Evolutionary conservation across 495 filamentous ascomycete species (phyloP).

Genomic region (Penicillium goetzii): DNA sequence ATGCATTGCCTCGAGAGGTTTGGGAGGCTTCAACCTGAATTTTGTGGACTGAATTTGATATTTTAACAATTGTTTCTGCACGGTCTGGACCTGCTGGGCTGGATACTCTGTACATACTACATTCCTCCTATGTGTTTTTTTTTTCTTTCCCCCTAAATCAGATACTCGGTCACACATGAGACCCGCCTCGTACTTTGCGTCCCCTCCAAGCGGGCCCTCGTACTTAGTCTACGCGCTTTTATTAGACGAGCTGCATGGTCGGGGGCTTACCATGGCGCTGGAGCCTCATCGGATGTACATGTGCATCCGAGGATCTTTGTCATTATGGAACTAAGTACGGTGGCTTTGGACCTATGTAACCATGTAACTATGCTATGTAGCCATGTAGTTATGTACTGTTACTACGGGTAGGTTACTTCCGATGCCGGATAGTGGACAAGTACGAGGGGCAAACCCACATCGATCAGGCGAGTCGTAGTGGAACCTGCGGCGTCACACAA

Average conservation of each 20-base stretch:
- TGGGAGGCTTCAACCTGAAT: background rate
- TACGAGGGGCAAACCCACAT: slow-evolving; percentile 3
- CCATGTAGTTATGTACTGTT: background rate
- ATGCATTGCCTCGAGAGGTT: background rate
- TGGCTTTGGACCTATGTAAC: background rate
- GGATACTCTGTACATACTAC: too few relatives aligned
- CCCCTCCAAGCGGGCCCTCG: background rate
- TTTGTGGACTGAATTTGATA: background rate
- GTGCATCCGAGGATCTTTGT: slow-evolving; percentile 2
- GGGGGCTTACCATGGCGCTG: slow-evolving; percentile 1
- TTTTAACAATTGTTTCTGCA: background rate
- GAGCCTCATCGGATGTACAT: slow-evolving; percentile 6
- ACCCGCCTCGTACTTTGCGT: background rate
- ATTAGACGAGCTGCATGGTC: slow-evolving; percentile 3
- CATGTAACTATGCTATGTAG: background rate
- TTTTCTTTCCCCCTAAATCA: background rate
- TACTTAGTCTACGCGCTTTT: background rate
- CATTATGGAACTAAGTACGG: background rate
- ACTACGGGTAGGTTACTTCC: background rate
- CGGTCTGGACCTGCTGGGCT: background rate
- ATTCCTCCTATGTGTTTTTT: too few relatives aligned
- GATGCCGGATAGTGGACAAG: background rate
- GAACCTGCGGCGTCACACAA: slow-evolving; percentile 8
- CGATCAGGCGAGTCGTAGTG: slow-evolving; percentile 3
- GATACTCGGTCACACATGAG: background rate